phyloP scores from a whole-genome alignment of 2,329 filamentous ascomycete species.

The Xylaria digitata region DNA sequence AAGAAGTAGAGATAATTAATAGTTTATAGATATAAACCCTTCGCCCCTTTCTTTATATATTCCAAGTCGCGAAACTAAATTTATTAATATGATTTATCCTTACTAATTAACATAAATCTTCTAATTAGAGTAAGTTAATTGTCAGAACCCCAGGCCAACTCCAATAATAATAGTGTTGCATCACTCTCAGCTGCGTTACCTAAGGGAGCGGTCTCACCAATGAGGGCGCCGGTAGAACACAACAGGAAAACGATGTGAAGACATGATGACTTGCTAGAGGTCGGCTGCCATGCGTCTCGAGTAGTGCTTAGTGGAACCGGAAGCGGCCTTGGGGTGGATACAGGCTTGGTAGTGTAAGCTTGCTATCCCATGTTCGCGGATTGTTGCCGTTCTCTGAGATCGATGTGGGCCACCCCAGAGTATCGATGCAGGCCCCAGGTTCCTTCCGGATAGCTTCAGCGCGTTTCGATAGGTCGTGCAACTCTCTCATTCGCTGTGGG shows the following conservation, averaged over 20 bases:
- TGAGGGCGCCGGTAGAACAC: constrained; percentile 8
- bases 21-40: not conserved
- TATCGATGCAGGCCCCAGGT: constrained; percentile 33
- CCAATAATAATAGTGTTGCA: constrained; percentile 24
- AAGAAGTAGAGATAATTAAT: not conserved
- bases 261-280: constrained; percentile 15
- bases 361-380: constrained; percentile 47
- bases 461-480: constrained; percentile 18
- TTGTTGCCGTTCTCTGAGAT: constrained; percentile 42
- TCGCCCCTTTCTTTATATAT: not conserved
- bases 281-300: constrained; percentile 27
- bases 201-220: constrained; percentile 21
- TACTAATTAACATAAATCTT: not conserved
- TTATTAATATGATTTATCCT: not conserved
- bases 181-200: constrained; percentile 20
- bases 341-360: constrained; percentile 39
- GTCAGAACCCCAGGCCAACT: constrained; percentile 19
- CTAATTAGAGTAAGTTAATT: not conserved
- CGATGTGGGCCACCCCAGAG: constrained; percentile 39
- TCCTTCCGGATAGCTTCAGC: constrained; percentile 24
- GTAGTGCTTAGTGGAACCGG: constrained; percentile 38
- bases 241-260: constrained; percentile 7
- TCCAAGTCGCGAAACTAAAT: not conserved
- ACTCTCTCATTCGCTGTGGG: constrained; percentile 23
- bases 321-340: constrained; percentile 38